Conservation (phyloP, 345 rosid genomes). For the Psidium guajava region DNA sequence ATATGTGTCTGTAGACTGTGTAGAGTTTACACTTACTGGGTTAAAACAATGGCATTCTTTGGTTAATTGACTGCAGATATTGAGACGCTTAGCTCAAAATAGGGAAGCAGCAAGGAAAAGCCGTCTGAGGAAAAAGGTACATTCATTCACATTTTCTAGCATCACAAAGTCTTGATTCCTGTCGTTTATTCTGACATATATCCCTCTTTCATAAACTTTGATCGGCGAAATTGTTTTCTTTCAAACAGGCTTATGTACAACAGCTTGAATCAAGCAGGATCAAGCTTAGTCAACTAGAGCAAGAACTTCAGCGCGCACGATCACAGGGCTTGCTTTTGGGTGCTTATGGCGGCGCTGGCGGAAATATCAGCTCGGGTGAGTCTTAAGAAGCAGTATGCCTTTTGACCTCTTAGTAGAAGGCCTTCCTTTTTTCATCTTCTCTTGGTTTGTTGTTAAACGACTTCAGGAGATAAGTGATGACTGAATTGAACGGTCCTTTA, state of each 20-base stretch:
- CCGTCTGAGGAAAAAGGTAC: slow-evolving; percentile 88
- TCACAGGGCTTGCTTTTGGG: slow-evolving; percentile 88
- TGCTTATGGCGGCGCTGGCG: slow-evolving; percentile 39
- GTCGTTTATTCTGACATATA: not conserved
- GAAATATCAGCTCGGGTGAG: slow-evolving; percentile 66
- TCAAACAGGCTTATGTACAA: slow-evolving; percentile 75
- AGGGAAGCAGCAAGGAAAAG: slow-evolving; percentile 99
- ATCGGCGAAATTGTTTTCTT: not conserved
- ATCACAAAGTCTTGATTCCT: not conserved
- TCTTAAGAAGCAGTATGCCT: not conserved
- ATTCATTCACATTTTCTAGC: not conserved
- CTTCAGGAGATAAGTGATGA: no score
- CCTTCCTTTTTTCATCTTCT: not conserved
- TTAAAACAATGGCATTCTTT: not conserved
- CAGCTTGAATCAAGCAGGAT: slow-evolving; percentile 89
- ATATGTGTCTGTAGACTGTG: not conserved
- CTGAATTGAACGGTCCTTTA: no score
- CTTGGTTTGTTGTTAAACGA: no score
- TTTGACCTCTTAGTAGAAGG: not conserved
- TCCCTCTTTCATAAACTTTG: not conserved
- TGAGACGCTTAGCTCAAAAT: slow-evolving; percentile 96
- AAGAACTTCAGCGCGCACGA: slow-evolving; percentile 86
- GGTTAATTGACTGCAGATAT: slow-evolving; percentile 34
- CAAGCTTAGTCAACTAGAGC: slow-evolving; percentile 80
- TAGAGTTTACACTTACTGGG: not conserved